Conservation (phyloP, 75 land plant species). For the Cryptomeria japonica region DNA sequence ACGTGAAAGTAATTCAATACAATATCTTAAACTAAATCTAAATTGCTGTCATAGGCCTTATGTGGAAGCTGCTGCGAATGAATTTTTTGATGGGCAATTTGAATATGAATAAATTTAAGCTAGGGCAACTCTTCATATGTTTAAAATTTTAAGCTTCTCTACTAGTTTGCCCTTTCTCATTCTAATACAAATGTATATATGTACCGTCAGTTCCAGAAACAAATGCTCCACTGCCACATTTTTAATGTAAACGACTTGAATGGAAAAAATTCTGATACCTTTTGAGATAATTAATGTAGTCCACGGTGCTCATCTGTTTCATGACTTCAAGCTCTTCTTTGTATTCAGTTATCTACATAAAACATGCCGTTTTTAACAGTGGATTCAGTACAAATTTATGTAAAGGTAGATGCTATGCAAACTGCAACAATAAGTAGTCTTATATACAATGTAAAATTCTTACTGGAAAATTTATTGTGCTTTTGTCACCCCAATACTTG, state of each 20-base stretch:
- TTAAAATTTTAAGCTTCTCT: not conserved
- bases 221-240: not conserved
- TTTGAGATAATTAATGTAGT: conserved; percentile 65
- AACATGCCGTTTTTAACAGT: not conserved
- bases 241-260: not conserved
- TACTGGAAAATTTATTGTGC: conserved; percentile 86
- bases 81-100: not conserved
- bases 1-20: not conserved
- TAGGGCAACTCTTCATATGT: too few relatives aligned
- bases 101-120: not conserved
- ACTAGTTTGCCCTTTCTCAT: not conserved
- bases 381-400: not conserved
- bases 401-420: not conserved
- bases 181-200: not conserved
- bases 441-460: not conserved
- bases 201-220: not conserved
- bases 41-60: not conserved
- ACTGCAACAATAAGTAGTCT: not conserved
- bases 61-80: not conserved
- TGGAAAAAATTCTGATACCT: conserved; percentile 28
- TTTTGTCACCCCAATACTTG: conserved; percentile 88
- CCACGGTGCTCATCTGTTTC: conserved; percentile 74
- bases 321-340: conserved; percentile 70
- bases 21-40: not conserved
- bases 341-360: conserved; percentile 41